Conservation (phyloP, 148 eudicot species). For the Cornus kousa region DNA sequence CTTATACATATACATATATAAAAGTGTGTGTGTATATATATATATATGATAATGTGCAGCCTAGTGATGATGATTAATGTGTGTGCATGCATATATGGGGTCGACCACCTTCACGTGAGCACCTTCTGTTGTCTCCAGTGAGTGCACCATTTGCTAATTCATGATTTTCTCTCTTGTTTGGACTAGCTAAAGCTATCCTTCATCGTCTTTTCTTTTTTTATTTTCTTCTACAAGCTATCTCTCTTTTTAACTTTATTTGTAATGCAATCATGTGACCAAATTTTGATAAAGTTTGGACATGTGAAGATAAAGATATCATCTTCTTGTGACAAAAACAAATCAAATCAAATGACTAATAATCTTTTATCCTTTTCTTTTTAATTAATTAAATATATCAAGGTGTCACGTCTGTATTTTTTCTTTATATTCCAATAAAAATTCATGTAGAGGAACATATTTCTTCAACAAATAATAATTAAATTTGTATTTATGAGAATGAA, state of each 20-base stretch:
- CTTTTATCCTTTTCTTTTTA: too few relatives aligned
- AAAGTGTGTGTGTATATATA: too few relatives aligned
- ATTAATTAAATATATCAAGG: too few relatives aligned
- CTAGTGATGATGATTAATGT: neutral
- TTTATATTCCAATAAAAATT: too few relatives aligned
- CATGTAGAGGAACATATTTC: too few relatives aligned
- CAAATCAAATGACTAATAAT: too few relatives aligned
- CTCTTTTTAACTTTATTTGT: neutral
- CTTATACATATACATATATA: neutral
- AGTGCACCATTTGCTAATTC: neutral
- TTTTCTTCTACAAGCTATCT: neutral
- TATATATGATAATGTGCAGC: too few relatives aligned
- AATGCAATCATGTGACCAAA: neutral
- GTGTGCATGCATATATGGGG: constrained; percentile 10
- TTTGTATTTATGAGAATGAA: too few relatives aligned
- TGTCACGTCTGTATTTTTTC: too few relatives aligned
- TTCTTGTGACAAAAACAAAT: neutral
- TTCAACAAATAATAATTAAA: too few relatives aligned
- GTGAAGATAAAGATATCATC: neutral
- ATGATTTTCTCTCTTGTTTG: neutral
- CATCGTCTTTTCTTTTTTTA: too few relatives aligned
- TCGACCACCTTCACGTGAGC: constrained; percentile 25
- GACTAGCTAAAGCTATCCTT: neutral
- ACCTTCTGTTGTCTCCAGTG: constrained; percentile 13
- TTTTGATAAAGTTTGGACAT: too few relatives aligned